These are phyloP conservation scores for Rhodotorula kratochvilovae DNA, from an alignment of 768 basidiomycete species.

Conservation along the genomic window DNA sequence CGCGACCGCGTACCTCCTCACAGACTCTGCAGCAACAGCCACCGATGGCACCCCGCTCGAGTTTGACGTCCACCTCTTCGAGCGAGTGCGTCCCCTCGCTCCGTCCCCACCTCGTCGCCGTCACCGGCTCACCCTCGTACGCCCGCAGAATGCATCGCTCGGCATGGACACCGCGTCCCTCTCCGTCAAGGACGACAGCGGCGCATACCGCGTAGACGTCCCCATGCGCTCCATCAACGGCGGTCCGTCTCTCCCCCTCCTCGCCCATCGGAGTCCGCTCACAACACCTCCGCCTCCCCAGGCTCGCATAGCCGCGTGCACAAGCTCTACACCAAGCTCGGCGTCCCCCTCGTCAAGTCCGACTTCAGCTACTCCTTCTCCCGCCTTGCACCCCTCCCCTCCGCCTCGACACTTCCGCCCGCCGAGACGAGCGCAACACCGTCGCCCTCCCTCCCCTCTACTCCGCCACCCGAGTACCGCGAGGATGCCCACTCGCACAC, in stretches of 20 bases:
- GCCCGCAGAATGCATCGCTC: constrained; percentile 54
- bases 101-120: not conserved
- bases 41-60: constrained; percentile 49
- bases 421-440: not conserved
- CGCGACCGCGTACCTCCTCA: constrained; percentile 61
- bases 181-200: constrained; percentile 44
- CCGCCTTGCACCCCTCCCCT: constrained; percentile 44
- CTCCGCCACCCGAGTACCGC: not conserved
- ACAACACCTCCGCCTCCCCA: constrained; percentile 40
- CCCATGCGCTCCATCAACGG: constrained; percentile 80
- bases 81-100: constrained; percentile 56
- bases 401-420: not conserved
- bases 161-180: constrained; percentile 64
- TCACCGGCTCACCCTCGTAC: not conserved
- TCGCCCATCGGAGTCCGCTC: not conserved
- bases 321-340: constrained; percentile 60
- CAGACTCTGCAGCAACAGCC: constrained; percentile 39
- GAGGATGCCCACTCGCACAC: not conserved
- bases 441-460: not conserved
- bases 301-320: constrained; percentile 73
- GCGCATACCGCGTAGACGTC: constrained; percentile 60
- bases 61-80: constrained; percentile 68
- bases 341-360: constrained; percentile 56
- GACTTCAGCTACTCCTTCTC: constrained; percentile 74
- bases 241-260: constrained; percentile 52